Evolutionary conservation across 352 stramenopile species (phyloP).

Genomic region (Phytophthora macrochlamydospora): DNA sequence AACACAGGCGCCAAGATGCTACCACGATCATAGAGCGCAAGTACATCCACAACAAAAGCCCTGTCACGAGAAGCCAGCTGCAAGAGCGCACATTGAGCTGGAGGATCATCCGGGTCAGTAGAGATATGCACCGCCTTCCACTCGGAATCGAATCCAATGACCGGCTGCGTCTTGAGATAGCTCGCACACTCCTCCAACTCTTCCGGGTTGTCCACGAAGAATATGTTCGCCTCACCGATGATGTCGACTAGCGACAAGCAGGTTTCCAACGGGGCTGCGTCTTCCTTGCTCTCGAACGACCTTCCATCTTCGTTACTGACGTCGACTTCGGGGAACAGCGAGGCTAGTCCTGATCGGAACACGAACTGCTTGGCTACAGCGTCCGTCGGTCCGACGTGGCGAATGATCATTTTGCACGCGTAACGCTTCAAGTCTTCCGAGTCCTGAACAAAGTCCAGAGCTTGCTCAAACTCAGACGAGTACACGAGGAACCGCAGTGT

Average conservation of each 20-base stretch:
- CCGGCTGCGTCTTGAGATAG: constrained; percentile 45
- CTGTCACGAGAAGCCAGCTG: constrained; percentile 67
- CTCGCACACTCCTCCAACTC: constrained; percentile 39
- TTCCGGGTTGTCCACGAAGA: constrained; percentile 63
- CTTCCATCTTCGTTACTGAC: constrained; percentile 28
- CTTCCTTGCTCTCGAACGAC: constrained; percentile 43
- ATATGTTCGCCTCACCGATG: constrained; percentile 47
- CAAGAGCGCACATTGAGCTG: constrained; percentile 58
- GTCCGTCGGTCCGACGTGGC: constrained; percentile 43
- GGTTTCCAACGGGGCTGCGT: constrained; percentile 38
- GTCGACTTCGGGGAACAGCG: constrained; percentile 57
- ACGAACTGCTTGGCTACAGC: constrained; percentile 62
- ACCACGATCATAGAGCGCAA: constrained; percentile 43
- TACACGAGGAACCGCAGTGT: constrained; percentile 68
- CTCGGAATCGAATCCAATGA: constrained; percentile 81
- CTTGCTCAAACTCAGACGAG: constrained; percentile 65
- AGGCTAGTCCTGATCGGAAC: constrained; percentile 38
- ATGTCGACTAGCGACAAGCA: constrained; percentile 57
- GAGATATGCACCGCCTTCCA: constrained; percentile 65
- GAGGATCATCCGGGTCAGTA: constrained; percentile 2
- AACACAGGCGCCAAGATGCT: constrained; percentile 50
- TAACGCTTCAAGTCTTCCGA: constrained; percentile 44
- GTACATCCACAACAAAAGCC: constrained; percentile 73
- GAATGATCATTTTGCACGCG: constrained; percentile 61
- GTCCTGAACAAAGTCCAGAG: constrained; percentile 41